These are phyloP conservation scores for Apiospora marii DNA, from an alignment of 2,329 filamentous ascomycete species.

Conservation along the genomic window DNA sequence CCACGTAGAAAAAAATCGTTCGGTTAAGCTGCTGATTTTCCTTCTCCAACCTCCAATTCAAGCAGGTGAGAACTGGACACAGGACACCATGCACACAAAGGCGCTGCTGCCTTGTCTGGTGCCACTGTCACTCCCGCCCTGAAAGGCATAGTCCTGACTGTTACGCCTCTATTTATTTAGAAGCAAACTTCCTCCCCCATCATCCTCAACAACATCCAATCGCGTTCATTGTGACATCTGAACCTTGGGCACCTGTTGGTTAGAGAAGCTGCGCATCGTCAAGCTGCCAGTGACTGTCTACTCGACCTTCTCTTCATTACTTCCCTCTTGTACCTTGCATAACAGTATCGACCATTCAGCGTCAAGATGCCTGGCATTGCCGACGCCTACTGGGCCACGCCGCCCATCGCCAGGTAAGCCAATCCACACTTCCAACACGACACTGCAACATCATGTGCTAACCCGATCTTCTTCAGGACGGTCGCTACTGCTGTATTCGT, in stretches of 20 bases:
- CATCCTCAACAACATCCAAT: not conserved
- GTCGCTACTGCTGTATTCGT: constrained; percentile 70
- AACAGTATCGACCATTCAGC: not conserved
- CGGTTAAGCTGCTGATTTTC: not conserved
- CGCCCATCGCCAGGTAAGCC: constrained; percentile 52
- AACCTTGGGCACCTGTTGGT: constrained; percentile 8
- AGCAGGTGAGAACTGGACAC: constrained; percentile 11
- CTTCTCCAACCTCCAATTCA: constrained; percentile 19
- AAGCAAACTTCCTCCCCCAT: constrained; percentile 8
- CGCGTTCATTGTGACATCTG: constrained; percentile 17
- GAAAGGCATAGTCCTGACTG: constrained; percentile 31
- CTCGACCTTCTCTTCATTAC: not conserved
- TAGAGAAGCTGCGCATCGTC: not conserved
- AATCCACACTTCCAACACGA: not conserved
- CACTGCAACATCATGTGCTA: not conserved
- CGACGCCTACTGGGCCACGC: constrained; percentile 50
- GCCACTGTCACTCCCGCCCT: constrained; percentile 33
- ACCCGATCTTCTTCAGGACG: constrained; percentile 58
- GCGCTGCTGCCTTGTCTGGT: constrained; percentile 37
- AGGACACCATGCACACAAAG: constrained; percentile 38
- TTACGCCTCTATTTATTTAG: constrained; percentile 31
- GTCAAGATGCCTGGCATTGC: constrained; percentile 49
- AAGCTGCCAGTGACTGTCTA: constrained; percentile 2
- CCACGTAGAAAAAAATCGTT: constrained; percentile 14
- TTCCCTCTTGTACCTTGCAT: not conserved